Evolutionary conservation across 345 rosid species (phyloP), one percentile per base, ranked within the genome.

Genomic region (Eucalyptus cladocalyx): DNA sequence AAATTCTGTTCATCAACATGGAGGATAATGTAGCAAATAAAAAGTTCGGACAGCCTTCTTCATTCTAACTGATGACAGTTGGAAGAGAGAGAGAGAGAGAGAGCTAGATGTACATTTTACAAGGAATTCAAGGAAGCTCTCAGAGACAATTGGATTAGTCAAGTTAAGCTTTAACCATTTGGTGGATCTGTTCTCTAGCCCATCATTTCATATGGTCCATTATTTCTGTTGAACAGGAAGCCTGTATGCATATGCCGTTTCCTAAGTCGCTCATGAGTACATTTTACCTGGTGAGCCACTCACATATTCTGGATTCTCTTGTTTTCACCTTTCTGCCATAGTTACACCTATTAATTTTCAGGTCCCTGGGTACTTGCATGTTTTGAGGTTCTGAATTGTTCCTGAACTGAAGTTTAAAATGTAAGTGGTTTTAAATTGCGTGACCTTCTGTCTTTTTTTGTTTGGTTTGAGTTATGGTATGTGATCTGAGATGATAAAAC

Each of bases 221-320:
- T 86, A 18, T 89, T 47, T 76, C 88, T 88, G 54, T 88, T 89
- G 51, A 85, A 87, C 96, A 95, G 98, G 96, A 91, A 96, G 92
- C 92, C 72, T 96, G 76, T 95, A 92, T 90, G 92, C 94, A 7
- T 96, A 95, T 91, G 90, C 95, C 72, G 92, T 93, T 90, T 93
- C 96, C 67, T 96, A 94, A 90, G 60, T 67, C n/a, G 16, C 48
- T 65, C 50, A 43, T 62, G 88, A 49, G 47, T 65, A 80, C 87
- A 72, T 87, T 87, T 87, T 48, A 80, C 47, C 62, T 47, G 53
- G 49, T 89, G 90, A 86, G 62, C 62, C 5, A 86, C 56, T 48
- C 87, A n/a, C 45, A 76, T 76, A 76, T 76, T 37, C 47, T 76
- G 83, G 83, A 72, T 76, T 76, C 45, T 40, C 45, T 76, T 76